Conservation (phyloP, 345 rosid genomes). For the Fremontodendron californicum region DNA sequence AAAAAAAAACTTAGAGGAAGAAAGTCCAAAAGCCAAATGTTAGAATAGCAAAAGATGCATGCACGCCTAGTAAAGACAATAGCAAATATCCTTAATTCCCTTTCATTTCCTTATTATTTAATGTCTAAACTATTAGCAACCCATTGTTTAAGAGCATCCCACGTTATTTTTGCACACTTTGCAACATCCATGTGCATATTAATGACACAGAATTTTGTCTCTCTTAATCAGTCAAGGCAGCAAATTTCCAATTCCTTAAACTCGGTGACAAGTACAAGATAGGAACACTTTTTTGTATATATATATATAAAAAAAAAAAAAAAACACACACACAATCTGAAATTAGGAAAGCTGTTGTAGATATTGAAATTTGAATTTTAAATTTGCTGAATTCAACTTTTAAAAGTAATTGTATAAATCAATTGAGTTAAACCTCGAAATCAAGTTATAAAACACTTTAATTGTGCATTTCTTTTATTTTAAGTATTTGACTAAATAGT, state of each 20-base stretch:
- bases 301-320: too few species aligned
- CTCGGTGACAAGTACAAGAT: too few species aligned
- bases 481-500: too few species aligned
- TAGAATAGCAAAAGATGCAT: slow-evolving; percentile 3
- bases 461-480: too few species aligned
- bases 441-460: too few species aligned
- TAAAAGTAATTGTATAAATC: too few species aligned
- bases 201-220: neutral
- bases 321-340: too few species aligned
- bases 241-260: neutral
- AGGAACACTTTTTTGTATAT: too few species aligned
- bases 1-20: neutral
- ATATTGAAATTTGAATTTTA: too few species aligned
- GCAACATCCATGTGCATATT: neutral
- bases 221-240: neutral
- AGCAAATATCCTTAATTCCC: neutral
- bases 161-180: neutral
- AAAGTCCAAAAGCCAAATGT: neutral
- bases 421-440: too few species aligned
- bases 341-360: too few species aligned
- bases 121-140: neutral
- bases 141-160: neutral
- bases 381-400: too few species aligned
- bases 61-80: slow-evolving; percentile 3
- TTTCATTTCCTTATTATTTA: neutral